These are phyloP conservation scores for Saksenaea vasiformis DNA, from an alignment of 371 early-diverging fungal species.

Conservation along the genomic window DNA sequence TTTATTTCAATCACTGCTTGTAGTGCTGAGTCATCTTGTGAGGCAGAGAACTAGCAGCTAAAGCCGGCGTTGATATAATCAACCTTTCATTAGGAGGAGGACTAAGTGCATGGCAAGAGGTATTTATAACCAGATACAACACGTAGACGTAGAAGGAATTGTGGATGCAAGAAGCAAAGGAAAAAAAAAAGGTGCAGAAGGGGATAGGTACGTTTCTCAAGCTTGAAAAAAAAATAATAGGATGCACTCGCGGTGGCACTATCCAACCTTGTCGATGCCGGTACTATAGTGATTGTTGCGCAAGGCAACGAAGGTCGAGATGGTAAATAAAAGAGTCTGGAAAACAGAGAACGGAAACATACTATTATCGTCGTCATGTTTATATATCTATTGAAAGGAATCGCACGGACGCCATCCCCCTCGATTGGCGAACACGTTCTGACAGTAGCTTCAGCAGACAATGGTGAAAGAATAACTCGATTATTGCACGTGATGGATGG, in stretches of 20 bases:
- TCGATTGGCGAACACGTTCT: slow-evolving; percentile 10
- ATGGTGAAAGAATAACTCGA: slow-evolving; percentile 7
- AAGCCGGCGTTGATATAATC: slow-evolving; percentile 38
- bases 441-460: slow-evolving; percentile 18
- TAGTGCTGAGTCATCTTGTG: background rate
- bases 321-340: slow-evolving; percentile 5
- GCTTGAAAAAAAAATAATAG: background rate
- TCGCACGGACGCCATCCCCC: background rate
- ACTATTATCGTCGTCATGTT: too few species aligned
- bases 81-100: slow-evolving; percentile 25
- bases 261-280: slow-evolving; percentile 1
- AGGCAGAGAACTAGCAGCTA: slow-evolving; percentile 41
- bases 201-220: background rate
- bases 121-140: slow-evolving; percentile 10
- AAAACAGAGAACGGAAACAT: background rate
- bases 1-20: background rate
- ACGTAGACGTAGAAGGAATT: background rate
- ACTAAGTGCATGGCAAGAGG: slow-evolving; percentile 47
- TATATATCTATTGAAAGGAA: background rate
- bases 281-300: slow-evolving; percentile 11
- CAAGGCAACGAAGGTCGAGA: slow-evolving; percentile 22
- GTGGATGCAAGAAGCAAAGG: background rate
- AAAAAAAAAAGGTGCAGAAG: background rate
- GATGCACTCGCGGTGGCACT: background rate
- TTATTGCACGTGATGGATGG: slow-evolving; percentile 3